These are phyloP conservation scores for Endocladia muricata DNA, from an alignment of 31 red algal genomes.

Conservation along the genomic window DNA sequence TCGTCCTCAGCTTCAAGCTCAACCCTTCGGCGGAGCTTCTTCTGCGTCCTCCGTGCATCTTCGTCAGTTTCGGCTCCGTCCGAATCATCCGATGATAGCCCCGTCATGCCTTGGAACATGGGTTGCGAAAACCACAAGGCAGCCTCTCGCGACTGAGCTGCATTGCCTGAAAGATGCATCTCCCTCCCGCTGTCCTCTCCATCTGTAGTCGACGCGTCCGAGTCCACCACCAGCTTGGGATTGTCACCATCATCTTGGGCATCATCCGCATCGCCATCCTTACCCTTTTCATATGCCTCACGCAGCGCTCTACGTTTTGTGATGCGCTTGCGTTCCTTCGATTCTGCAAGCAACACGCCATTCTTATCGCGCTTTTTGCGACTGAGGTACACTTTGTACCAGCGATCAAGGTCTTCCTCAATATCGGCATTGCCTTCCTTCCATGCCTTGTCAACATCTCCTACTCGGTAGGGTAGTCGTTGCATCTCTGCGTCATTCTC, in stretches of 20 bases:
- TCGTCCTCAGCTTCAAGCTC: not conserved
- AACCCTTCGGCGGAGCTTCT: not conserved
- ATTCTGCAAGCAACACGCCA: slow-evolving; percentile 49
- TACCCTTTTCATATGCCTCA: slow-evolving; percentile 37
- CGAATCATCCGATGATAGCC: slow-evolving; percentile 39
- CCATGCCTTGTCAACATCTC: slow-evolving; percentile 20
- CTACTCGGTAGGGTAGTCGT: slow-evolving; percentile 12
- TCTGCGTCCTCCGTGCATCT: not conserved
- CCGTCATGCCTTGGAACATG: slow-evolving; percentile 58
- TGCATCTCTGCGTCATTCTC: not conserved
- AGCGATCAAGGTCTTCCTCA: slow-evolving; percentile 72
- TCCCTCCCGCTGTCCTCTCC: slow-evolving; percentile 31
- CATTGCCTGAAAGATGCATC: not conserved
- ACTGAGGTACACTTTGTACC: slow-evolving; percentile 64
- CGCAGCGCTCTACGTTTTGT: slow-evolving; percentile 46
- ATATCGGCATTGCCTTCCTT: slow-evolving; percentile 26
- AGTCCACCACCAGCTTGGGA: slow-evolving; percentile 36
- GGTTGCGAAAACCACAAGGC: slow-evolving; percentile 80
- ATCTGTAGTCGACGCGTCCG: slow-evolving; percentile 41
- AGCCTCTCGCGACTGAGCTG: slow-evolving; percentile 47
- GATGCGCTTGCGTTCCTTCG: slow-evolving; percentile 50
- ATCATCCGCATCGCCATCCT: not conserved
- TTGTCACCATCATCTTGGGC: not conserved
- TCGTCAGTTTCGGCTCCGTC: not conserved
- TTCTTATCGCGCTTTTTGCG: slow-evolving; percentile 69